Evolutionary conservation across 441 rosid genomes (phyloP).

Genomic region (Biscutella laevigata): DNA sequence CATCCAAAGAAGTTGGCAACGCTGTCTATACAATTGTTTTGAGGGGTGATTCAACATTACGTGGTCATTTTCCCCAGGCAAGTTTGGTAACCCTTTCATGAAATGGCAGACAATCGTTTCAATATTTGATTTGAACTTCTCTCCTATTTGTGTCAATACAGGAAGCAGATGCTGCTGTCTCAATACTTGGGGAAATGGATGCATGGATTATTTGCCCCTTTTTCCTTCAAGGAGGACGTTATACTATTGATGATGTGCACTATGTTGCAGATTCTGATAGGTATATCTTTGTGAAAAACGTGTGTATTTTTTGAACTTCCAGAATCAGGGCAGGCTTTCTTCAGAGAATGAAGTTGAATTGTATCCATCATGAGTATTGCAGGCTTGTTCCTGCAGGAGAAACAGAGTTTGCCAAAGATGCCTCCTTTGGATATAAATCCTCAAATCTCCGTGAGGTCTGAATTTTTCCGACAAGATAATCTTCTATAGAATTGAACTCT

Average conservation of each 20-base stretch:
- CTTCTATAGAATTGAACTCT: not conserved
- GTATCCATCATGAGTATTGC: constrained; percentile 23
- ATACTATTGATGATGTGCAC: constrained; percentile 76
- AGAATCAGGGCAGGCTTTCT: not conserved
- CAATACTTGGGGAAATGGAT: constrained; percentile 86
- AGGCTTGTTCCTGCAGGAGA: constrained; percentile 96
- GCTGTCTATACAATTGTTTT: constrained; percentile 71
- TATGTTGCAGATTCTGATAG: constrained; percentile 86
- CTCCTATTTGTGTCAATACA: constrained; percentile 22
- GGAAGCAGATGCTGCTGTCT: constrained; percentile 92
- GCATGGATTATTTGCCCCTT: constrained; percentile 96
- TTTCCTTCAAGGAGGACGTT: constrained; percentile 97
- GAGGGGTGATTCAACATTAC: constrained; percentile 95
- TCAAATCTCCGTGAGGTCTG: constrained; percentile 81
- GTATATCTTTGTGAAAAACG: constrained; percentile 31
- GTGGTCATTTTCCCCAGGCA: constrained; percentile 98
- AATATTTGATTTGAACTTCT: not conserved
- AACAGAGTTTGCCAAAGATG: constrained; percentile 94
- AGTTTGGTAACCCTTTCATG: constrained; percentile 19
- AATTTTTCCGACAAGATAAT: constrained; percentile 10
- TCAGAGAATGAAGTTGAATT: constrained; percentile 1
- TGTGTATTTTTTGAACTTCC: constrained; percentile 3
- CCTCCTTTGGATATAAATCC: constrained; percentile 83
- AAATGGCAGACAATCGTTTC: constrained; percentile 6
- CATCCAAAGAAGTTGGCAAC: constrained; percentile 55